These are phyloP conservation scores for Boletus coccyginus DNA, from an alignment of 768 basidiomycete species.

Conservation along the genomic window DNA sequence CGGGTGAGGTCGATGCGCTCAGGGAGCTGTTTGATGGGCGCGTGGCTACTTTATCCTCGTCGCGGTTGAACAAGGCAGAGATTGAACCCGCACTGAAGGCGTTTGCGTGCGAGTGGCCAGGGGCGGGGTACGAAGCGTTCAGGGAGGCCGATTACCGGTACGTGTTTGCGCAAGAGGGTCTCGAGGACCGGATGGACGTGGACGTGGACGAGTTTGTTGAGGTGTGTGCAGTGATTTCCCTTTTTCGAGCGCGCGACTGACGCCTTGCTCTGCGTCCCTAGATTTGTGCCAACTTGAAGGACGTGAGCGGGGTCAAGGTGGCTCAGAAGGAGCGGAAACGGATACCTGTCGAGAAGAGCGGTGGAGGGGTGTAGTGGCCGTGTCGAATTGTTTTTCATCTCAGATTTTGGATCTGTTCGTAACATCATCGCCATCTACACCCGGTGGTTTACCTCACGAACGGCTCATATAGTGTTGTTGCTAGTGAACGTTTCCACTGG, in stretches of 20 bases:
- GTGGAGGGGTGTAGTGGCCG: slow-evolving; percentile 26
- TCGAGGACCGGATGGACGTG: slow-evolving; percentile 51
- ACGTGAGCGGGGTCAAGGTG: slow-evolving; percentile 42
- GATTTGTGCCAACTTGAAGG: slow-evolving; percentile 75
- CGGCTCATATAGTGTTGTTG: no score
- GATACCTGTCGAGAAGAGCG: slow-evolving; percentile 44
- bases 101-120: slow-evolving; percentile 35
- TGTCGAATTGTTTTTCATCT: no score
- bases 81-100: slow-evolving; percentile 43
- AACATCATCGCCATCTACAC: no score
- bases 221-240: slow-evolving; percentile 30
- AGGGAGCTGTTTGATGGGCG: slow-evolving; percentile 34
- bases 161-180: slow-evolving; percentile 75
- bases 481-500: no score
- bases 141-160: slow-evolving; percentile 65
- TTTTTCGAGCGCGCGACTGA: slow-evolving; percentile 32
- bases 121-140: slow-evolving; percentile 56
- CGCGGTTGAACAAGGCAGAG: slow-evolving; percentile 36
- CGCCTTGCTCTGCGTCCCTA: slow-evolving; percentile 20
- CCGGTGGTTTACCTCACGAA: no score
- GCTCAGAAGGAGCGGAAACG: slow-evolving; percentile 40
- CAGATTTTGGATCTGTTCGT: no score
- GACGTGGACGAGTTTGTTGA: slow-evolving; percentile 88
- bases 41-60: not conserved
- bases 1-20: slow-evolving; percentile 45